Conservation (phyloP, 1,284 basidiomycete species). For the Sporisorium iseilematis-ciliati region DNA sequence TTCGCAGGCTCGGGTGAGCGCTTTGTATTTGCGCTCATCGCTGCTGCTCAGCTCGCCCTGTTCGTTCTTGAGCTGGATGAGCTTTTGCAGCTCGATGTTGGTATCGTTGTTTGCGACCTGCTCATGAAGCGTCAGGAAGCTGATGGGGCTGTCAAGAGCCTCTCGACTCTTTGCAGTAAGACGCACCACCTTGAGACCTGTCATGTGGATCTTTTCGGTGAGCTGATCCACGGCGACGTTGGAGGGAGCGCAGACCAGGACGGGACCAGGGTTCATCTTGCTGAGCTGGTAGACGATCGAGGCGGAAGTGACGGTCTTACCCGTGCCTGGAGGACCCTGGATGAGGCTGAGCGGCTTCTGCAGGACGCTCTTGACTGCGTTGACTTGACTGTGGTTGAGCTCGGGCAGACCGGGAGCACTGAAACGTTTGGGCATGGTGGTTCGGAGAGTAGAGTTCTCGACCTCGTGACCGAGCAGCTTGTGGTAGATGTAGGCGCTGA, state of each 20-base stretch:
- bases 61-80: slow-evolving; percentile 96
- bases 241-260: slow-evolving; percentile 97
- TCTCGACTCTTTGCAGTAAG: slow-evolving; percentile 97
- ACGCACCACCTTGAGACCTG: slow-evolving; percentile 96
- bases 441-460: slow-evolving; percentile 86
- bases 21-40: slow-evolving; percentile 98
- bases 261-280: slow-evolving; percentile 99
- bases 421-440: slow-evolving; percentile 93
- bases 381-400: slow-evolving; percentile 99
- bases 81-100: slow-evolving; percentile 89
- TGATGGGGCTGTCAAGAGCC: slow-evolving; percentile 91
- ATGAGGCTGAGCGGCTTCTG: slow-evolving; percentile 99
- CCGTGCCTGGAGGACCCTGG: slow-evolving; percentile 94
- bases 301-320: slow-evolving; percentile 99
- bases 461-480: slow-evolving; percentile 95
- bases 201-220: slow-evolving; percentile 97
- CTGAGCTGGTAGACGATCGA: slow-evolving; percentile 98
- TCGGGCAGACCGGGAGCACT: slow-evolving; percentile 97
- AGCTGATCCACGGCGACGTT: slow-evolving; percentile 99
- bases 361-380: slow-evolving; percentile 96
- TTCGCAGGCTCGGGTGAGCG: slow-evolving; percentile 91
- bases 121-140: slow-evolving; percentile 94
- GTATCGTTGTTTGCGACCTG: slow-evolving; percentile 89
- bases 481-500: slow-evolving; percentile 98
- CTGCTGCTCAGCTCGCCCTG: slow-evolving; percentile 95